Conservation (phyloP, 495 filamentous ascomycete genomes). For the Bryoglossum gracile region DNA sequence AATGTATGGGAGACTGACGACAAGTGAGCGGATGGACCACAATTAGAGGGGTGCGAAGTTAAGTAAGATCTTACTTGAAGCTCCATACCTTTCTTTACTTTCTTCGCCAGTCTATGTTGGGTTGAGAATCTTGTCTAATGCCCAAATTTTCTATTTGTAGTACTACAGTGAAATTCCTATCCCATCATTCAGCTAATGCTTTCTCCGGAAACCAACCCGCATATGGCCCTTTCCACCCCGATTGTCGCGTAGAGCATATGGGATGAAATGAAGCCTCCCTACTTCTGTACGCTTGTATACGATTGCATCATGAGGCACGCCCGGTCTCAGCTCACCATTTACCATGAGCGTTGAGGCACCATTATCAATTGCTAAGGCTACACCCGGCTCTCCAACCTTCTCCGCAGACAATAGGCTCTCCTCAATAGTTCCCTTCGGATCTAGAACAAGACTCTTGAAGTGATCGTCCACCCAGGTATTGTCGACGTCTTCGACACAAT, state of each 20-base stretch:
- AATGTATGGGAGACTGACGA: too few relatives aligned
- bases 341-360: constrained; percentile 6
- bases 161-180: too few relatives aligned
- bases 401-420: constrained; percentile 22
- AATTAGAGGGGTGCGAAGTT: too few relatives aligned
- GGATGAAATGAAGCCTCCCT: constrained; percentile 38
- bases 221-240: constrained; percentile 45
- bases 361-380: constrained; percentile 25
- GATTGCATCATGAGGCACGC: background rate
- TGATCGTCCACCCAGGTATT: constrained; percentile 51
- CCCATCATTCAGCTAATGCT: constrained; percentile 6
- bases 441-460: constrained; percentile 38
- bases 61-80: too few relatives aligned
- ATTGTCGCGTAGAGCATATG: constrained; percentile 46
- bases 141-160: too few relatives aligned
- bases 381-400: constrained; percentile 28
- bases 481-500: constrained; percentile 51
- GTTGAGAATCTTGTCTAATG: too few relatives aligned
- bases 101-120: too few relatives aligned
- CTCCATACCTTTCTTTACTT: too few relatives aligned
- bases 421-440: constrained; percentile 19
- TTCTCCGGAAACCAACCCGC: constrained; percentile 35
- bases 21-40: too few relatives aligned
- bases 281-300: background rate
- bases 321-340: background rate